Conservation (phyloP, 352 stramenopile species). For the Phytophthora lateralis region DNA sequence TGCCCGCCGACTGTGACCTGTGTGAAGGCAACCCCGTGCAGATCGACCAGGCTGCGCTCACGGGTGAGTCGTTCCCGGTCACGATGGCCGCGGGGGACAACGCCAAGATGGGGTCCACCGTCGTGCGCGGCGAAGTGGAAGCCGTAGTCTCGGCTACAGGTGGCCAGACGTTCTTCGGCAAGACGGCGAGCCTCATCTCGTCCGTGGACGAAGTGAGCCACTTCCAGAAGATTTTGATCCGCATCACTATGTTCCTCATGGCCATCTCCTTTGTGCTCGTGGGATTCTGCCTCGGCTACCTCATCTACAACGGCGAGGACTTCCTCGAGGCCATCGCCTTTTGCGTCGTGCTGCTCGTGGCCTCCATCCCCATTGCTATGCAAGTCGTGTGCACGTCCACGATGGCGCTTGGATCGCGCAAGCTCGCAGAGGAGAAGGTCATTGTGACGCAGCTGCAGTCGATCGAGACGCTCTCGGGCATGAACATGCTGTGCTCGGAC, state of each 20-base stretch:
- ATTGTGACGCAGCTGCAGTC: constrained; percentile 92
- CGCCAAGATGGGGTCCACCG: constrained; percentile 87
- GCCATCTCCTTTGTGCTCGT: constrained; percentile 88
- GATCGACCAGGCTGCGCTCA: constrained; percentile 93
- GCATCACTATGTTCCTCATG: constrained; percentile 93
- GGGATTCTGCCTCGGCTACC: constrained; percentile 84
- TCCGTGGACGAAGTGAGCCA: constrained; percentile 78
- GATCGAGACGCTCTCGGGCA: constrained; percentile 93
- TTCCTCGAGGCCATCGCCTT: constrained; percentile 88
- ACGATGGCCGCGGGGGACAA: constrained; percentile 80
- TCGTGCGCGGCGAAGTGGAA: constrained; percentile 92
- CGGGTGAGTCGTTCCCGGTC: constrained; percentile 95
- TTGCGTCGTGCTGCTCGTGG: constrained; percentile 90
- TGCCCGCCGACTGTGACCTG: constrained; percentile 92
- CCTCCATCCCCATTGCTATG: constrained; percentile 94
- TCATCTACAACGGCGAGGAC: constrained; percentile 83
- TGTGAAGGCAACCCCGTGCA: constrained; percentile 85
- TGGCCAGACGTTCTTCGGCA: constrained; percentile 92
- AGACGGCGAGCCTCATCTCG: constrained; percentile 80
- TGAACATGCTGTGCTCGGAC: constrained; percentile 96
- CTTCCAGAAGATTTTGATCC: constrained; percentile 92
- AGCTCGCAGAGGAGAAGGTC: constrained; percentile 91
- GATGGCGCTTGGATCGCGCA: constrained; percentile 91
- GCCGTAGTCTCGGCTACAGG: constrained; percentile 91
- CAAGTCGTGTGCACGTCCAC: constrained; percentile 94